These are phyloP conservation scores for Teratosphaeria pseudoeucalypti DNA, from an alignment of 2,329 filamentous ascomycete species.

Conservation along the genomic window DNA sequence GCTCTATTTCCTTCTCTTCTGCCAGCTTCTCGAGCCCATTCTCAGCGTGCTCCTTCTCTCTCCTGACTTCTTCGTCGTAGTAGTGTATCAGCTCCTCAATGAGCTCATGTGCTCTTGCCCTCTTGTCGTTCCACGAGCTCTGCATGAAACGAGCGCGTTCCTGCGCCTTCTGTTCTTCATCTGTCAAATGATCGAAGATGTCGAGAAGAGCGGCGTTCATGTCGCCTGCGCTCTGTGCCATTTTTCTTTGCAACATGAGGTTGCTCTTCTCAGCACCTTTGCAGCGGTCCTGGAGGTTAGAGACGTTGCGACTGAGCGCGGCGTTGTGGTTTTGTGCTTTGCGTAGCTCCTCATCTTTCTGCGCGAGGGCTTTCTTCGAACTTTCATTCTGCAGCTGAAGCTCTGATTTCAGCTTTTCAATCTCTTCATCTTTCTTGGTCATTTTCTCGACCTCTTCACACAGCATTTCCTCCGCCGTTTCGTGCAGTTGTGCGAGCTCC, in stretches of 20 bases:
- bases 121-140: not conserved
- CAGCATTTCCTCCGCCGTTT: not conserved
- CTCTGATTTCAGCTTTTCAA: not conserved
- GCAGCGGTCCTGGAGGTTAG: no score
- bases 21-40: not conserved
- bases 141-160: not conserved
- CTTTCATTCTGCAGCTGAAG: not conserved
- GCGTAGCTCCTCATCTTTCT: not conserved
- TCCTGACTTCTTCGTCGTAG: not conserved
- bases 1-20: not conserved
- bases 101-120: not conserved
- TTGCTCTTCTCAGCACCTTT: no score
- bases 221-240: no score
- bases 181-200: no score
- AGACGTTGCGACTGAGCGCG: not conserved
- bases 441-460: not conserved
- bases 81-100: not conserved
- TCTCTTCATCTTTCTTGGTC: not conserved
- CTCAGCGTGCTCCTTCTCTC: not conserved
- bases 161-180: no score
- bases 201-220: no score
- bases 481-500: no score
- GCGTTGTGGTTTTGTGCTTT: not conserved
- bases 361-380: not conserved
- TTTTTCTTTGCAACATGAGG: no score